Evolutionary conservation across 2,329 filamentous ascomycete genomes (phyloP).

Genomic region (Mycosphaerella arachidis): DNA sequence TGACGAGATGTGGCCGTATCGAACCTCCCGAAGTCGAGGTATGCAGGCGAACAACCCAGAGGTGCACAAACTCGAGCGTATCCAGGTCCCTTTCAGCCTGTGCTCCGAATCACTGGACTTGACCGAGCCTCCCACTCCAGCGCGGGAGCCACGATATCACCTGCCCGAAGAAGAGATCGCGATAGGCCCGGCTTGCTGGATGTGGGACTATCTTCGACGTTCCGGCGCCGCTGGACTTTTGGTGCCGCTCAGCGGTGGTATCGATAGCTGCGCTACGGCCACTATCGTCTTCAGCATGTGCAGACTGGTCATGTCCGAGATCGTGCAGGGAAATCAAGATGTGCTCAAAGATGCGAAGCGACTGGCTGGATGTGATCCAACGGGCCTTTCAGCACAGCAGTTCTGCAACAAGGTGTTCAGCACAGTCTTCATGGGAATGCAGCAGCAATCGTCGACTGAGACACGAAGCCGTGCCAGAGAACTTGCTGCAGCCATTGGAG

Average conservation of each 20-base stretch:
- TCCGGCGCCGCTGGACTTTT: conserved; percentile 53
- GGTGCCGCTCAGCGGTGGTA: conserved; percentile 56
- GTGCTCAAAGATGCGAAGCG: conserved; percentile 52
- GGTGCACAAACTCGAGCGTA: conserved; percentile 44
- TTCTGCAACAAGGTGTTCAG: conserved; percentile 57
- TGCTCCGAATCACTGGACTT: conserved; percentile 16
- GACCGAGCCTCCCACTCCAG: conserved; percentile 35
- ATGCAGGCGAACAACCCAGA: conserved; percentile 51
- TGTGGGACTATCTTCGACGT: conserved; percentile 60
- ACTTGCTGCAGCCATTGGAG: conserved; percentile 59
- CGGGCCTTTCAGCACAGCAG: conserved; percentile 51
- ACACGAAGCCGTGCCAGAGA: conserved; percentile 63
- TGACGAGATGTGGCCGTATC: conserved; percentile 63
- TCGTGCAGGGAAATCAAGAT: conserved; percentile 48
- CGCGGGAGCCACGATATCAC: conserved; percentile 52
- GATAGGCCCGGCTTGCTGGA: conserved; percentile 59
- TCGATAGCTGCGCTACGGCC: conserved; percentile 57
- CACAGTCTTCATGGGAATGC: conserved; percentile 66
- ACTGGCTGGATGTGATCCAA: conserved; percentile 51
- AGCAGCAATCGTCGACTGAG: conserved; percentile 60
- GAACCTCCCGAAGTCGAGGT: conserved; percentile 54
- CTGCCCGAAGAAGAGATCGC: conserved; percentile 64
- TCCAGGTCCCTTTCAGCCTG: conserved; percentile 44
- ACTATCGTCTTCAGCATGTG: conserved; percentile 48
- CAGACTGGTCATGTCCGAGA: conserved; percentile 51